These are phyloP conservation scores for Podospora pseudoanserina DNA, from an alignment of 495 filamentous ascomycete species.

Conservation along the genomic window DNA sequence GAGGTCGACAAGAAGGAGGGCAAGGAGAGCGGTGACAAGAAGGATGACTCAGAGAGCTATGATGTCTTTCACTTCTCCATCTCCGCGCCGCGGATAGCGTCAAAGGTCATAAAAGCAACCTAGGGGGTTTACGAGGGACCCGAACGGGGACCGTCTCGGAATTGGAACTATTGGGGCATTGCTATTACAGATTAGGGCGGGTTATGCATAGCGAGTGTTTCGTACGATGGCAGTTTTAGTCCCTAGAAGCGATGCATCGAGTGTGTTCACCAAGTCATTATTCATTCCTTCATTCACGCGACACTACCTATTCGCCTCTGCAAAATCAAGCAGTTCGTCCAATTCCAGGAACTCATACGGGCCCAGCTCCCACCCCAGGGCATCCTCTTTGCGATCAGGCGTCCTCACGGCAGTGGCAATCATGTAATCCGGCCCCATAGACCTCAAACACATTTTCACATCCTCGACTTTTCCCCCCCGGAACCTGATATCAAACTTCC, in stretches of 20 bases:
- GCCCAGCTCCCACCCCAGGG: constrained; percentile 38
- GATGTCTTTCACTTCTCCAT: constrained; percentile 31
- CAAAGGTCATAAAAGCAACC: background rate
- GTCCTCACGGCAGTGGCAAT: constrained; percentile 45
- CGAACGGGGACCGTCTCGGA: background rate
- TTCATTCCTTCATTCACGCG: background rate
- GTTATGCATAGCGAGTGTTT: background rate
- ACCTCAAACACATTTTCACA: constrained; percentile 42
- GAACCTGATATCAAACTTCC: constrained; percentile 38
- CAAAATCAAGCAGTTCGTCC: constrained; percentile 38
- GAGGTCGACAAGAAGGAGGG: constrained; percentile 7
- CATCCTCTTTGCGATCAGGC: constrained; percentile 33
- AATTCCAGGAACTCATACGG: constrained; percentile 37
- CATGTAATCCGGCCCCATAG: constrained; percentile 46
- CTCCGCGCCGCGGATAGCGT: constrained; percentile 18
- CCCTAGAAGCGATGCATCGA: background rate
- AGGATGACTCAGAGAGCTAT: constrained; percentile 8
- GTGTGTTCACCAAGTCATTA: background rate
- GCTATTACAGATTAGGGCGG: background rate
- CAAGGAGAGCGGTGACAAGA: constrained; percentile 7
- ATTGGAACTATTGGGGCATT: no score
- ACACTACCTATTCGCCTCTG: constrained; percentile 26
- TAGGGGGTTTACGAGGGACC: background rate
- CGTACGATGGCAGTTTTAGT: background rate
- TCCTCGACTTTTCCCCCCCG: constrained; percentile 37